Evolutionary conservation across 257 asterid species (phyloP).

Genomic region (Nicotiana otophora): DNA sequence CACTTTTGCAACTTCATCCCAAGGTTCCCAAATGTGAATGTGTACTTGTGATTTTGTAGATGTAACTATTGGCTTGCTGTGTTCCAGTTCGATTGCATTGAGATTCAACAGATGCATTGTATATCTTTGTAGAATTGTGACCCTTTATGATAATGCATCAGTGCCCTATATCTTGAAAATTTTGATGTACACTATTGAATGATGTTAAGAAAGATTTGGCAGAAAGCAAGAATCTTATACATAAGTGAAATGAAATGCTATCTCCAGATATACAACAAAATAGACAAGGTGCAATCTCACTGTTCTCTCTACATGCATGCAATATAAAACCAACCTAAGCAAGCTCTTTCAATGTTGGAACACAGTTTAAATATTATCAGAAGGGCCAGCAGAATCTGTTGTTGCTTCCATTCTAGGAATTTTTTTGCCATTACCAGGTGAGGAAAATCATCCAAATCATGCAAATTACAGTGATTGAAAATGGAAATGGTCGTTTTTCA

Average conservation of each 20-base stretch:
- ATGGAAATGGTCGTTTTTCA: conserved; percentile 10
- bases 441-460: conserved; percentile 6
- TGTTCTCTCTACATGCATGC: neutral
- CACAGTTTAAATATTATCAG: neutral
- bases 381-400: neutral
- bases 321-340: neutral
- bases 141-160: neutral
- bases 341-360: neutral
- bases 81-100: neutral
- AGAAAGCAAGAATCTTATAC: neutral
- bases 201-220: neutral
- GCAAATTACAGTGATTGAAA: conserved; percentile 17
- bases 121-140: neutral
- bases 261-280: neutral
- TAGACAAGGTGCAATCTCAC: neutral
- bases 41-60: conserved; percentile 1
- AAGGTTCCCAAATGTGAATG: neutral
- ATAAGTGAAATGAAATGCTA: neutral
- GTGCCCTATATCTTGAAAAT: neutral
- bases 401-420: neutral
- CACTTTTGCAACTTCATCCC: neutral
- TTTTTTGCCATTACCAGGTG: neutral
- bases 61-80: neutral
- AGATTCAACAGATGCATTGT: neutral
- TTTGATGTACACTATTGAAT: neutral